phyloP scores from a whole-genome alignment of 1,284 basidiomycete genomes.

The Rhodotorula sp. region DNA sequence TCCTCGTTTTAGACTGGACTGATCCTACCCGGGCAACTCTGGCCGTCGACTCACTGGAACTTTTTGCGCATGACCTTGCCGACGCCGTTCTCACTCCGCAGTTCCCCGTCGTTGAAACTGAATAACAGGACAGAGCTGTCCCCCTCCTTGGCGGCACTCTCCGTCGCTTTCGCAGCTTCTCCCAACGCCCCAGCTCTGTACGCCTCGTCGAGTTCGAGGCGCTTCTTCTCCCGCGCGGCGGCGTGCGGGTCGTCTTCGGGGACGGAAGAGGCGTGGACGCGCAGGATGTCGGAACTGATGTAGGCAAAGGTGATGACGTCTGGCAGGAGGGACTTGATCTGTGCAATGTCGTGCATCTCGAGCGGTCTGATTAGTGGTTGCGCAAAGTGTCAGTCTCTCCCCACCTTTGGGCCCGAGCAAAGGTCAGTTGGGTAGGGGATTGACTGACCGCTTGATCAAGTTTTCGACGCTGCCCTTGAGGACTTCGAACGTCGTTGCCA shows the following conservation, averaged over 20 bases:
- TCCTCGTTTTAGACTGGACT: too few species aligned
- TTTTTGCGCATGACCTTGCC: conserved; percentile 45
- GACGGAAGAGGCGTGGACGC: conserved; percentile 55
- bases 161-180: conserved; percentile 7
- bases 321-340: conserved; percentile 84
- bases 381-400: not conserved
- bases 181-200: conserved; percentile 29
- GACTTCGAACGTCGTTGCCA: conserved; percentile 75
- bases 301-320: conserved; percentile 79
- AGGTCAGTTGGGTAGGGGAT: too few species aligned
- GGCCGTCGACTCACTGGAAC: conserved; percentile 28
- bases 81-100: conserved; percentile 48
- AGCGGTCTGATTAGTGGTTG: conserved; percentile 59
- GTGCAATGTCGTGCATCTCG: conserved; percentile 72
- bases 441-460: conserved; percentile 65
- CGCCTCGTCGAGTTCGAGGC: conserved; percentile 43
- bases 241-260: conserved; percentile 22
- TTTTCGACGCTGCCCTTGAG: conserved; percentile 74
- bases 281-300: conserved; percentile 64
- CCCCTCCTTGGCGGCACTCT: conserved; percentile 21
- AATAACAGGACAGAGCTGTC: conserved; percentile 47
- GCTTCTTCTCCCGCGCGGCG: conserved; percentile 39
- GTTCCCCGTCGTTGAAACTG: conserved; percentile 51
- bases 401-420: not conserved
- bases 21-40: too few species aligned